Base-by-base conservation (phyloP, 108 stramenopile species). In the Cyclostephanos invisitatus region DNA sequence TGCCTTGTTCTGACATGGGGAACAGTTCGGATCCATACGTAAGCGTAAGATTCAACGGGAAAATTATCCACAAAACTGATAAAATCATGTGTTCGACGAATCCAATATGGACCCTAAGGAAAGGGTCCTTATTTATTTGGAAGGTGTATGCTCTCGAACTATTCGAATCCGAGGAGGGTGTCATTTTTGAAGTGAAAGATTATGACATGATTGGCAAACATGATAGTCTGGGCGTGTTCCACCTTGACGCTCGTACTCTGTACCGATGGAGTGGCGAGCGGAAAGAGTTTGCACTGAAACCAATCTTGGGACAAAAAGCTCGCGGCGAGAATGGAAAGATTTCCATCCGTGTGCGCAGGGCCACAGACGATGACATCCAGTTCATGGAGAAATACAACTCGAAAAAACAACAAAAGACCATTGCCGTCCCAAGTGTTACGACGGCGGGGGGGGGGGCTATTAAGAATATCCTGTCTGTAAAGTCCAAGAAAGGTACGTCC, bases 71-170 rank as follows among this genome's bases (percentile, higher is more conserved):
- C 65, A 71, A 76, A 54, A 94, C 93, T 7, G 61, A 79, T 18
- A 64, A 68, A 51, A 81, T 87, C 9, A 48, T 69, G 7, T 80
- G 67, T 12, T 81, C 80, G 72, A 79, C 84, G 12, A 79, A 94
- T 77, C 93, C 93, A 7, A 85, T 91, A 38, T 94, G 85, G 86
- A 94, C 93, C 0, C 20, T 94, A 21, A 73, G 75, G 20, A 90
- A 86, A 6, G 77, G 77, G 17, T 86, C 86, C 0, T 66, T 94
- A 5, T 94, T 94, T 62, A 48, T 94, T 29, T 73, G 85, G 64
- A 79, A 63, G 51, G 65, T 84, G 8, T 51, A 62, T 46, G 82
- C 88, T 18, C 48, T 85, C 21, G 83, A 87, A 20, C 47, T 93
- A 4, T 91, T 94, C 74, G 27, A 80, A 17, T 80, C 83, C 14